phyloP scores from a whole-genome alignment of 257 asterid genomes.

The Leptodermis oblonga region DNA sequence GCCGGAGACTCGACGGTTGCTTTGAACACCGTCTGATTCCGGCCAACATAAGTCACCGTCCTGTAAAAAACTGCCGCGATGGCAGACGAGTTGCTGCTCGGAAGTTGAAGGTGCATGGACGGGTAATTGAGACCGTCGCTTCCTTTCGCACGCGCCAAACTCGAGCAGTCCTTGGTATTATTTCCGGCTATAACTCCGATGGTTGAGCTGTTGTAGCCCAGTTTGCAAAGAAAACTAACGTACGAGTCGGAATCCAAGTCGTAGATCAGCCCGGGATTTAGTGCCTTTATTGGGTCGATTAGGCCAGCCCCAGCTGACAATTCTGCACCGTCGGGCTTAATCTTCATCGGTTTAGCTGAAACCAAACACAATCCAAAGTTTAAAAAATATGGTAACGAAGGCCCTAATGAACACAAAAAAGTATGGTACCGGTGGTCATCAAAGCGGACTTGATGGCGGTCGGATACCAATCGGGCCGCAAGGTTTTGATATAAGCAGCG shows the following conservation, averaged over 20 bases:
- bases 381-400: no score
- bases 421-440: constrained; percentile 62
- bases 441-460: constrained; percentile 87
- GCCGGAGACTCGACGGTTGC: constrained; percentile 37
- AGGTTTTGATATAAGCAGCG: constrained; percentile 68
- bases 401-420: not conserved
- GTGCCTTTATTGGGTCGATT: constrained; percentile 49
- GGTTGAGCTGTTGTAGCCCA: constrained; percentile 38
- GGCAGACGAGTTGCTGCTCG: constrained; percentile 2
- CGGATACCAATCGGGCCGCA: constrained; percentile 68
- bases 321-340: constrained; percentile 35
- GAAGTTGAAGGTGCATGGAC: constrained; percentile 46
- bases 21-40: constrained; percentile 31
- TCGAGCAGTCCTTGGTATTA: constrained; percentile 42
- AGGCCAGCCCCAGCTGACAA: constrained; percentile 63
- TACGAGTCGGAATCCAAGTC: constrained; percentile 40
- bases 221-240: constrained; percentile 55
- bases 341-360: constrained; percentile 53
- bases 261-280: constrained; percentile 65
- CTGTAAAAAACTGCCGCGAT: constrained; percentile 55
- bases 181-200: constrained; percentile 40
- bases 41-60: constrained; percentile 53
- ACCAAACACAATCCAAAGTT: not conserved
- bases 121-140: constrained; percentile 71
- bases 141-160: constrained; percentile 31